Percentiles rank a stretch among this genome's conserved stretches.
Evolutionary conservation across 139 green algal species (phyloP).

Genomic region (Coelastrella sp.): DNA sequence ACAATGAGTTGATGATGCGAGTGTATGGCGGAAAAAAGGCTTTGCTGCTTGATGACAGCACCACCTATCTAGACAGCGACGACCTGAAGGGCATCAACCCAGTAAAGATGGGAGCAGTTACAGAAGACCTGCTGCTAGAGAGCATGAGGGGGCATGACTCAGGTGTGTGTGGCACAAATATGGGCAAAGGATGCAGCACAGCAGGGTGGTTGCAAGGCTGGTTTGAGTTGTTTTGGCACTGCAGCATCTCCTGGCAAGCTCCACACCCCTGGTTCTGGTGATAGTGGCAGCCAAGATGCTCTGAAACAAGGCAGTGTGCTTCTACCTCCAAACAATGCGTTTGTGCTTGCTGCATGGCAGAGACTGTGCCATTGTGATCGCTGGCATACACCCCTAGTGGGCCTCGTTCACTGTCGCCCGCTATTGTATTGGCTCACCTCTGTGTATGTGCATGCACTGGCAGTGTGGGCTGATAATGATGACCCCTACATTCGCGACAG

Average conservation of each 20-base stretch:
- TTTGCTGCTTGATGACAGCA: conserved; percentile 3
- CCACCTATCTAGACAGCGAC: conserved; percentile 42
- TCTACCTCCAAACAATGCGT: too few relatives aligned
- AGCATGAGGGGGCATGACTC: conserved; percentile 16
- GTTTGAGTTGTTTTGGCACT: too few relatives aligned
- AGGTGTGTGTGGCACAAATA: not conserved
- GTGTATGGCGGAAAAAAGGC: not conserved
- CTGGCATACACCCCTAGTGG: not conserved
- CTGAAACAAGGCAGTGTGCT: too few relatives aligned
- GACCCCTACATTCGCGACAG: conserved; percentile 12
- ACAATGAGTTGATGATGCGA: conserved; percentile 58
- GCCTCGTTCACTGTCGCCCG: too few relatives aligned
- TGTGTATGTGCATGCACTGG: not conserved
- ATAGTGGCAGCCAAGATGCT: too few relatives aligned
- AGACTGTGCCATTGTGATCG: not conserved
- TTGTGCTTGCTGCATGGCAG: not conserved
- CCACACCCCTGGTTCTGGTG: too few relatives aligned
- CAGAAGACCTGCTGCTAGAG: conserved; percentile 40
- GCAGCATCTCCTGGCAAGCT: too few relatives aligned
- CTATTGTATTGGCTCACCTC: not conserved
- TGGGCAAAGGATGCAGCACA: too few relatives aligned
- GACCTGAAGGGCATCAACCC: conserved; percentile 24
- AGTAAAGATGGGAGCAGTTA: conserved; percentile 27
- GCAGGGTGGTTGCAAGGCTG: too few relatives aligned
- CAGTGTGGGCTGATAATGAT: conserved; percentile 23